These are phyloP conservation scores for Chaetomidium leptoderma DNA, from an alignment of 495 filamentous ascomycete species.

Conservation along the genomic window DNA sequence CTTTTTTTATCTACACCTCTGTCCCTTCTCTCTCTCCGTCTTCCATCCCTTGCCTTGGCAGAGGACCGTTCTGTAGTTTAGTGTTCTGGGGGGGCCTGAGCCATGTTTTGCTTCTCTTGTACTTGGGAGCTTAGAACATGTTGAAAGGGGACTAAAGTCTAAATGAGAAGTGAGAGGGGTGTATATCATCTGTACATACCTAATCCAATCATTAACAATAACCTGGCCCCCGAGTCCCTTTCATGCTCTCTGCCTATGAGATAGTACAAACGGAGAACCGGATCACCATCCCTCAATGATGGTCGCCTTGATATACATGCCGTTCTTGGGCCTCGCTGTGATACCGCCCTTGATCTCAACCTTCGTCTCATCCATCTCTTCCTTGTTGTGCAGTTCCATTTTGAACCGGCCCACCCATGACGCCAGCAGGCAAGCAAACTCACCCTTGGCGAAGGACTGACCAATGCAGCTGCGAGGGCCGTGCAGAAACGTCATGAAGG, in stretches of 20 bases:
- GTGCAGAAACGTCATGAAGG: constrained; percentile 58
- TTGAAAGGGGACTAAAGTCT: too few relatives aligned
- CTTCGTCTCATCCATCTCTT: constrained; percentile 50
- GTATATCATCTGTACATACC: too few relatives aligned
- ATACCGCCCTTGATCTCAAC: constrained; percentile 56
- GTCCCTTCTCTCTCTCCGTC: not conserved
- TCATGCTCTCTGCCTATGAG: too few relatives aligned
- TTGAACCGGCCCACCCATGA: constrained; percentile 67
- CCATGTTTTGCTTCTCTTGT: too few relatives aligned
- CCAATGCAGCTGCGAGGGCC: constrained; percentile 61
- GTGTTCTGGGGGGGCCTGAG: too few relatives aligned
- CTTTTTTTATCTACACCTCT: too few relatives aligned
- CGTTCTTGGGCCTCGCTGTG: constrained; percentile 60
- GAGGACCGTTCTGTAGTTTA: too few relatives aligned
- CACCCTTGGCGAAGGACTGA: constrained; percentile 70
- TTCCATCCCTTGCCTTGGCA: not conserved
- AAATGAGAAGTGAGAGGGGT: too few relatives aligned
- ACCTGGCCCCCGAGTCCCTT: too few relatives aligned
- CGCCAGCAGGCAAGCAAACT: constrained; percentile 79
- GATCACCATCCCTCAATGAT: constrained; percentile 63
- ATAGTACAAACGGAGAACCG: too few relatives aligned
- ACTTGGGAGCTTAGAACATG: too few relatives aligned
- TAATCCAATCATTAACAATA: too few relatives aligned
- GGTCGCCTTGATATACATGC: constrained; percentile 58
- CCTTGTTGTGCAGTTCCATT: constrained; percentile 57